These are phyloP conservation scores for Cokeromyces recurvatus DNA, from an alignment of 371 early-diverging fungal species.

Conservation along the genomic window DNA sequence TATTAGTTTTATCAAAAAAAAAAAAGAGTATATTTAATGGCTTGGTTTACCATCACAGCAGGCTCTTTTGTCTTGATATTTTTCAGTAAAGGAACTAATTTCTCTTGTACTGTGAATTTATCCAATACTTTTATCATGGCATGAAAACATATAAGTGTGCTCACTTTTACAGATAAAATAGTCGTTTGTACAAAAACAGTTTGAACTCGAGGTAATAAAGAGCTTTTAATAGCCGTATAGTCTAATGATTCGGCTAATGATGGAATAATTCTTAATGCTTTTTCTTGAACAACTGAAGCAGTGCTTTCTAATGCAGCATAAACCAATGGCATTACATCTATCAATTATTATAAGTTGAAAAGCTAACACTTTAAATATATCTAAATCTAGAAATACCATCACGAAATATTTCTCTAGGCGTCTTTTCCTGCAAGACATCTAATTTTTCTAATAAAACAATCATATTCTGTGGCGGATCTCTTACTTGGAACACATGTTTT, in stretches of 20 bases:
- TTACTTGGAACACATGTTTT: conserved; percentile 55
- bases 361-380: too few relatives aligned
- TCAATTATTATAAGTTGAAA: not conserved
- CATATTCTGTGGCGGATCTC: conserved; percentile 61
- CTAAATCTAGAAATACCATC: conserved; percentile 40
- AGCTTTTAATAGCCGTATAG: conserved; percentile 64
- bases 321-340: conserved; percentile 74
- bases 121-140: conserved; percentile 71
- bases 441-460: conserved; percentile 63
- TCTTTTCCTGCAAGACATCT: conserved; percentile 59
- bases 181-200: conserved; percentile 66
- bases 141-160: conserved; percentile 72
- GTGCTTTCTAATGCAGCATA: conserved; percentile 65
- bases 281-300: conserved; percentile 69
- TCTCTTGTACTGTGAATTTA: conserved; percentile 68
- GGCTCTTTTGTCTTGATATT: conserved; percentile 78
- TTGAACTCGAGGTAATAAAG: conserved; percentile 73
- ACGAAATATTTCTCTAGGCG: conserved; percentile 54
- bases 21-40: too few relatives aligned
- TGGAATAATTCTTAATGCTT: conserved; percentile 69
- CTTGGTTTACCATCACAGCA: conserved; percentile 61
- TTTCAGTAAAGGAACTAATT: conserved; percentile 70
- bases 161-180: conserved; percentile 69
- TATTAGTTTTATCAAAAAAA: not conserved
- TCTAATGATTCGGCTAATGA: conserved; percentile 58